Evolutionary conservation across 2,329 filamentous ascomycete genomes (phyloP), one percentile per base, ranked within the genome.

Genomic region (Colletotrichum navitas): DNA sequence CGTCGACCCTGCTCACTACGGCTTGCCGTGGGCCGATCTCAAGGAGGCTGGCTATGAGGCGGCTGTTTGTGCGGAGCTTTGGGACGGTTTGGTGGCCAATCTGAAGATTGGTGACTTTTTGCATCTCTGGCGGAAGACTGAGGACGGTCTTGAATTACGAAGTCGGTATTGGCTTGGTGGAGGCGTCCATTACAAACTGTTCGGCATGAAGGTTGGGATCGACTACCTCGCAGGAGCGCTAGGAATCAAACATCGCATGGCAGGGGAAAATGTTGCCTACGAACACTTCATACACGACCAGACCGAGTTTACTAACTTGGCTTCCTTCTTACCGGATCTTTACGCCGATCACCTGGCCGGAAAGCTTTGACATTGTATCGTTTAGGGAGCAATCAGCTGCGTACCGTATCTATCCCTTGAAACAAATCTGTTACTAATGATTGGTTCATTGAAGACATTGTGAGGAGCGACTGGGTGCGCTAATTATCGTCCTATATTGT

Each of bases 261-360:
- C 45, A 0, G 68, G 68, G 7, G 68, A 71, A 1, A 71, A 55
- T 4, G 39, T 71, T 32, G 68, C 68, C 1, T 71, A 71, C 10
- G 68, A 71, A 54, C 68, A 71, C 32, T 71, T 71, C 32, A 68
- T 71, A 41, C 68, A 71, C 14, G 68, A 71, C 32, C 68, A 71
- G 45, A 71, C 65, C 5, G 68, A 71, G 68, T 71, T 71, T 16
- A 71, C 68, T 0, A 71, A 71, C 24, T 41, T 71, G 45, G 68
- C 68, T 5, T 63, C 65, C 1, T 71, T 71, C 39, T 21, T 71
- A 14, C 68, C 68, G 2, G 32, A 49, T 3, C 29, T 71, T 2
- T 64, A 71, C 16, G 68, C 59, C 12, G 68, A 71, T 16, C 12
- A 71, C 14, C n/a, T 68, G 39, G 65, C 45, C 8, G 68, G 68